A percentile compares a stretch with the other conserved stretches of the same genome.
These are phyloP conservation scores for Naganishia randhawae DNA, from an alignment of 768 basidiomycete species.

Conservation along the genomic window DNA sequence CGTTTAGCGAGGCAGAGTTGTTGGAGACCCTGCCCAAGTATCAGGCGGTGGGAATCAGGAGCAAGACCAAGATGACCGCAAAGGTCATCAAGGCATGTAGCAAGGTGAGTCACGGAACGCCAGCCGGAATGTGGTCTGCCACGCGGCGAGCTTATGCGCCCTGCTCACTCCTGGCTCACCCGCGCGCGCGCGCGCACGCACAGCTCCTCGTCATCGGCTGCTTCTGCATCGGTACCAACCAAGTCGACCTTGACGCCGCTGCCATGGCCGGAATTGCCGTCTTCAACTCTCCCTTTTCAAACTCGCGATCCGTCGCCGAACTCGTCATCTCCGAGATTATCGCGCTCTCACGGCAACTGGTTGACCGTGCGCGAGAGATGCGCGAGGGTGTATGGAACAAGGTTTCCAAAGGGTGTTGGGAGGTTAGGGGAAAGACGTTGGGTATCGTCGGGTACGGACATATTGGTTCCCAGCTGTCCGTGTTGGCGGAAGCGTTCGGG, in stretches of 20 bases:
- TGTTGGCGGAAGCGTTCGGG: constrained; percentile 92
- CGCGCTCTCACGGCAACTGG: constrained; percentile 87
- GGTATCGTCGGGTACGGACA: constrained; percentile 98
- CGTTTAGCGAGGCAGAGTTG: constrained; percentile 90
- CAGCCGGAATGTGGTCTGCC: too few species aligned
- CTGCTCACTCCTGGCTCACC: not conserved
- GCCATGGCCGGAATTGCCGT: constrained; percentile 85
- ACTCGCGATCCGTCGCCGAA: constrained; percentile 97
- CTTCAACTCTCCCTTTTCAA: constrained; percentile 93
- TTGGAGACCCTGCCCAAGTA: constrained; percentile 70
- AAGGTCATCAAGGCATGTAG: constrained; percentile 79
- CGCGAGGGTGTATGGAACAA: constrained; percentile 94
- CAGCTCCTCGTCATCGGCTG: constrained; percentile 95
- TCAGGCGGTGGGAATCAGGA: constrained; percentile 92
- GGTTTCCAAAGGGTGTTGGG: constrained; percentile 97
- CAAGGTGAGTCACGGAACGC: constrained; percentile 71
- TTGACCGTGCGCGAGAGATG: constrained; percentile 83
- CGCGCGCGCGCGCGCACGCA: too few species aligned
- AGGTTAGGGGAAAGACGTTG: constrained; percentile 92
- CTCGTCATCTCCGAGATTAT: constrained; percentile 92
- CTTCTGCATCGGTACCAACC: constrained; percentile 99
- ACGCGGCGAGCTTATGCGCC: too few species aligned
- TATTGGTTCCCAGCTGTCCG: constrained; percentile 94
- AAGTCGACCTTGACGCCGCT: constrained; percentile 83
- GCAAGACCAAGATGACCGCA: constrained; percentile 94